A percentile compares a stretch with the other conserved stretches of the same genome.
phyloP scores from a whole-genome alignment of 768 basidiomycete species.

The Ramaria sp. region DNA sequence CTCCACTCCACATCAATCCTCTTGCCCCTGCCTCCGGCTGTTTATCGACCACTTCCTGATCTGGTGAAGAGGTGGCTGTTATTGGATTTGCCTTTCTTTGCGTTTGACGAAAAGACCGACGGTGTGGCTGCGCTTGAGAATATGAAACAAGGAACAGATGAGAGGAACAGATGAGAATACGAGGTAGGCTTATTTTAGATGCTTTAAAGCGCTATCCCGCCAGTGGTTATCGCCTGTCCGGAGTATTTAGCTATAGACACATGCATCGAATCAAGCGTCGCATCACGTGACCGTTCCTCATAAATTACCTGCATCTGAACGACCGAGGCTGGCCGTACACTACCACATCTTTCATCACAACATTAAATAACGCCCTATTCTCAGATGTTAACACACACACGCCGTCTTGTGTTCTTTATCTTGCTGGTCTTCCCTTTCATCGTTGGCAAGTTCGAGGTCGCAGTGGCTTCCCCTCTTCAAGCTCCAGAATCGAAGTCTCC shows the following conservation, averaged over 20 bases:
- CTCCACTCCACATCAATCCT: slow-evolving; percentile 48
- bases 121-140: slow-evolving; percentile 33
- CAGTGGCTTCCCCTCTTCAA: background rate
- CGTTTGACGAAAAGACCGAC: slow-evolving; percentile 43
- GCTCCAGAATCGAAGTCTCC: background rate
- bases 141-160: slow-evolving; percentile 13
- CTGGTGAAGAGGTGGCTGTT: slow-evolving; percentile 45
- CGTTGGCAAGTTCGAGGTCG: background rate
- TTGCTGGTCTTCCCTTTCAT: background rate
- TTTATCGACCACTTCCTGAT: slow-evolving; percentile 43
- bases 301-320: background rate
- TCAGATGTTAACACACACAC: background rate
- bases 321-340: background rate
- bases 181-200: background rate
- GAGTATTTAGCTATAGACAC: too few species aligned
- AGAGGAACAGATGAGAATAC: slow-evolving; percentile 2
- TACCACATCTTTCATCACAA: background rate
- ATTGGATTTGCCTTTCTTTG: slow-evolving; percentile 53
- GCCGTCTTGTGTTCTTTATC: background rate
- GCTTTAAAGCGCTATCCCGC: background rate
- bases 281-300: background rate
- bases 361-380: too few species aligned
- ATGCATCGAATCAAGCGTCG: background rate
- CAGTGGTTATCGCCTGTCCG: too few species aligned
- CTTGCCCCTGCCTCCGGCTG: slow-evolving; percentile 44